Conservation (phyloP, 805 yeast genomes). For the Wickerhamomyces ciferrii region DNA sequence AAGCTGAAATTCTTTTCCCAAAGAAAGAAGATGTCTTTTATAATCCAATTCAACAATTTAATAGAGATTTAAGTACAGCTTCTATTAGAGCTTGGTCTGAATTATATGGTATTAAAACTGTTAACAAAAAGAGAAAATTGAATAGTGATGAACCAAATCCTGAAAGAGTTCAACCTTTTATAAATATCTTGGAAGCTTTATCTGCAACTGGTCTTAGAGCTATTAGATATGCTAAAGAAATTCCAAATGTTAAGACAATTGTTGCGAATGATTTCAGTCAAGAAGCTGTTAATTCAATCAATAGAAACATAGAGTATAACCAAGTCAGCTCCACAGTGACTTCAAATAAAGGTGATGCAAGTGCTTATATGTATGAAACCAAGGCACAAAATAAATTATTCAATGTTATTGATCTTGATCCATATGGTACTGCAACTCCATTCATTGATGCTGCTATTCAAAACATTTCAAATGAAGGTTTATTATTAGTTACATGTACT, state of each 20-base stretch:
- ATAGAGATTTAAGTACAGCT: slow-evolving; percentile 82
- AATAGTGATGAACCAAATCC: slow-evolving; percentile 17
- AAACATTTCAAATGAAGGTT: slow-evolving; percentile 76
- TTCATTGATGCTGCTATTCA: slow-evolving; percentile 91
- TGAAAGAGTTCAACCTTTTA: slow-evolving; percentile 27
- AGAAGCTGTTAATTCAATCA: slow-evolving; percentile 80
- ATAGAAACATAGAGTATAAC: slow-evolving; percentile 66
- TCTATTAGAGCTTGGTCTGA: slow-evolving; percentile 86
- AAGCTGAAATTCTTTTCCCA: slow-evolving; percentile 77
- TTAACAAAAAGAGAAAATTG: slow-evolving; percentile 27
- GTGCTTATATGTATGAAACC: slow-evolving; percentile 60
- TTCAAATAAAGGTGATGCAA: slow-evolving; percentile 88
- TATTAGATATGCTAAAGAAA: slow-evolving; percentile 86
- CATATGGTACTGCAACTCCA: slow-evolving; percentile 97
- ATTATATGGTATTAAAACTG: slow-evolving; percentile 36
- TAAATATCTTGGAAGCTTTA: slow-evolving; percentile 80
- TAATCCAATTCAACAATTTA: slow-evolving; percentile 95
- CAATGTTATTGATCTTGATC: slow-evolving; percentile 92
- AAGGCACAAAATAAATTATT: slow-evolving; percentile 40
- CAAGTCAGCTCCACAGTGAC: slow-evolving; percentile 48
- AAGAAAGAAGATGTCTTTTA: slow-evolving; percentile 83
- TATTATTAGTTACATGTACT: slow-evolving; percentile 89
- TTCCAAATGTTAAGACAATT: slow-evolving; percentile 66
- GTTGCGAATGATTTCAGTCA: slow-evolving; percentile 87
- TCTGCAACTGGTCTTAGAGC: slow-evolving; percentile 96